Evolutionary conservation across 108 stramenopile genomes (phyloP), one percentile per base, ranked within the genome.

Genomic region (Chaetoceros tenuissimus): DNA sequence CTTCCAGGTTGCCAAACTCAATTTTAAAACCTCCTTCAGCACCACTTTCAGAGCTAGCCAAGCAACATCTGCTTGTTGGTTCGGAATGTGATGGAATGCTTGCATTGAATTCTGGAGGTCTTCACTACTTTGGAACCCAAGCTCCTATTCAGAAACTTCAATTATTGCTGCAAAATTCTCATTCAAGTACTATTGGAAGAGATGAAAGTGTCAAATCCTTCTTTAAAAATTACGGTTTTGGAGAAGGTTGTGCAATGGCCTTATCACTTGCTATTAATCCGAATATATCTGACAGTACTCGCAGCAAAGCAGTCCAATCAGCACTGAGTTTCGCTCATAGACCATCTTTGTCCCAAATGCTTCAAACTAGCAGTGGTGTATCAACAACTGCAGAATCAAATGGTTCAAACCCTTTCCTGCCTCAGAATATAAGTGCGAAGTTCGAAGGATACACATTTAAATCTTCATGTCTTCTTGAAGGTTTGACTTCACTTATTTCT

Each of bases 241-340:
- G 67, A 27, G 85, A 93, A 51, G 82, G 84, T 16, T 93, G 87
- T 60, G 81, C 85, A 1, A 83, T 89, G 81, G 87, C 85, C 64
- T 68, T 89, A 50, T 55, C 72, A 22, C 53, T 93, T 30, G 84
- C 78, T 7, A 75, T 82, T 27, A 68, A 72, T 31, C 50, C 24
- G 18, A 43, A 77, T 28, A 66, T 54, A 55, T 74, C 68, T 52
- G 59, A 57, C 28, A 60, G 62, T 24, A 57, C 81, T 28, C 63
- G 67, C 44, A 58, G 57, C 16, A 69, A 71, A 45, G 81, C 81
- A 2, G 44, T 62, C 46, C 64, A 72, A 26, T 77, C 77, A 27
- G 73, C 72, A 2, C 49, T 79, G 54, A 45, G 55, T 54, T 67
- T 68, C 46, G 74, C 66, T 2, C 56, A 54, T 40, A 31, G 27